Base-by-base conservation (phyloP, 2,329 filamentous ascomycete genomes). In the Colletotrichum agaves region DNA sequence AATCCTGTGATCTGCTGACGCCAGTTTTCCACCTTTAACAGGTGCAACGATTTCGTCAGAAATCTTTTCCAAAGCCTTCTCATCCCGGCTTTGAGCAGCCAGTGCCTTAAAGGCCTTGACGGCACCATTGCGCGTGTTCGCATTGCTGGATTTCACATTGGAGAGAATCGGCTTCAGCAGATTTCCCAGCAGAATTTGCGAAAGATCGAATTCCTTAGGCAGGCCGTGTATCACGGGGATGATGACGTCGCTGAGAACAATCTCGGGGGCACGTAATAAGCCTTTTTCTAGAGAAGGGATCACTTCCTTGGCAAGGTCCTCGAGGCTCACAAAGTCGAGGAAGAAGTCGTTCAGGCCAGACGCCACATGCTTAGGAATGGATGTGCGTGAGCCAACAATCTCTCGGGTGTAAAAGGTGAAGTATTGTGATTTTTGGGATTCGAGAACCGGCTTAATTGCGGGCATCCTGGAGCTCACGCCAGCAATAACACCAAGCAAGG, bases 81-180 rank as follows among this genome's bases (percentile, higher is more conserved):
- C 78, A 70, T 93, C 86, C 53, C 81, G 76, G 71, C 88, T 92
- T 72, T 87, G 85, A 46, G 81, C 78, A 33, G 93, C 87, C n/a
- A 94, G 83, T 10, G 87, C 86, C 71, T 86, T 85, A 77, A 98
- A 97, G 7, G 91, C 91, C 43, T 86, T 84, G 21, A 94, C 80
- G 8, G 93, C 92, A 23, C 93, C 94, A 69, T 87, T 87, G 63
- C 95, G 90, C 69, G 98, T 93, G 2, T 80, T 79, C 13, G 88
- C 82, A 77, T 97, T 98, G 74, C 92, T 94, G 1, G 96, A 98
- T 78, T 97, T 98, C 78, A 94, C 85, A 75, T 94, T 97, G 44
- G 93, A 90, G n/a, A 98, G 80, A 12, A 99, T 82, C 5, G 94
- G 93, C 78, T 97, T 98, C 41, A 97, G 79, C 39, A 99, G 84